Evolutionary conservation across 2,329 filamentous ascomycete species (phyloP), one percentile per base, ranked within the genome.

Genomic region (Colletotrichum eleusines): DNA sequence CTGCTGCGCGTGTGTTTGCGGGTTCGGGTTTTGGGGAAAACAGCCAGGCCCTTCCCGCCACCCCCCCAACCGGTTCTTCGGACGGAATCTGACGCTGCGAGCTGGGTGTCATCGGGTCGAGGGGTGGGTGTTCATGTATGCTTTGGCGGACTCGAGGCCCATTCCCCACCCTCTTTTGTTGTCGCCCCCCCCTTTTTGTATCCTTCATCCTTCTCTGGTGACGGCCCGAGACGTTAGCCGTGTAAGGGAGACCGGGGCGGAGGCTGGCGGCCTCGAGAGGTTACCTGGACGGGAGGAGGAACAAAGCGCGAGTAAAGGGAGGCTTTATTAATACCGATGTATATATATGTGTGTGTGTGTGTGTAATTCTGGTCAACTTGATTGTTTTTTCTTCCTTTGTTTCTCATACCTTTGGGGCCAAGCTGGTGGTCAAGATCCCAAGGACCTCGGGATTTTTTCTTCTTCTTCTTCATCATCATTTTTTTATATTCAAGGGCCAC

Each of bases 211-310:
- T 18, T 18, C 59, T 40, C 31, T 40, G 31, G n/a, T 16, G 44
- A 40, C 59, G 59, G 59, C 31, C 16, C 59, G 59, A 28, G 44
- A 12, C 48, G 48, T 38, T n/a, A 11, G 58, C 38, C 44, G n/a
- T 11, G n/a, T 0, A 35, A 18, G 16, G 18, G 8, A 3, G 28
- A 2, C 14, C 11, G n/a, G 6, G 23, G 12, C 11, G 14, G 5
- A 14, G 12, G 46, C 46, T 20, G n/a, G n/a, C 26, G 23, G 46
- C 46, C 20, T 14, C n/a, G 12, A 5, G 46, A 16, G 12, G 38
- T 20, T 1, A 5, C 5, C 12, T 26, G 48, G 23, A 28, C 16
- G 5, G 28, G 26, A 11, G 3, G 46, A 14, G 48, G 2, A 18
- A 14, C 48, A 51, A 11, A 31, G 26, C 26, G 26, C 26, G 26